Evolutionary conservation across 2,329 filamentous ascomycete species (phyloP).

Genomic region (Venturiaceae sp.): DNA sequence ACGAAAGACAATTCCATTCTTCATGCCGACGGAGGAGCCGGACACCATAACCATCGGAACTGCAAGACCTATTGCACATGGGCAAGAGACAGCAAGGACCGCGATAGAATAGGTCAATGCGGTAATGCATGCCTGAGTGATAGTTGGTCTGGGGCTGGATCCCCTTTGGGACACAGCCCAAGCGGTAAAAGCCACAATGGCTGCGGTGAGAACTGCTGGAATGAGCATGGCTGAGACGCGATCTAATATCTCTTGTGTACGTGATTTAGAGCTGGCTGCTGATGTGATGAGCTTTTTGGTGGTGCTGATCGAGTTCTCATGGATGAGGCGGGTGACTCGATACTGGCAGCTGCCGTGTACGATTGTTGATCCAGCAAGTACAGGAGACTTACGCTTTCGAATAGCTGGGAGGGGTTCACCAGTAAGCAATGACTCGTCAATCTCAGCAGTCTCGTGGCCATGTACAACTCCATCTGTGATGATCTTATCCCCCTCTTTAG

Average conservation of each 20-base stretch:
- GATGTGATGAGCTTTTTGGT: no score
- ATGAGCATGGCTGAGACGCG: conserved; percentile 59
- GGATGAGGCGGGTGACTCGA: no score
- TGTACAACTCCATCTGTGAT: no score
- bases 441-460: no score
- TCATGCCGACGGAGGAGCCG: conserved; percentile 55
- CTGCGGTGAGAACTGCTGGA: conserved; percentile 51
- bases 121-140: conserved; percentile 39
- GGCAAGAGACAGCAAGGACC: conserved; percentile 66
- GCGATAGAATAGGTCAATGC: conserved; percentile 65
- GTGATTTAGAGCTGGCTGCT: no score
- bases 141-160: conserved; percentile 19
- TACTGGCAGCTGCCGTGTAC: no score
- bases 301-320: no score
- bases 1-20: conserved; percentile 59
- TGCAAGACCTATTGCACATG: conserved; percentile 65
- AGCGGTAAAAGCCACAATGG: conserved; percentile 48
- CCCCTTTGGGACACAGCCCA: conserved; percentile 52
- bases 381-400: no score
- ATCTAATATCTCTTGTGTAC: conserved; percentile 58
- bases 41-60: conserved; percentile 73
- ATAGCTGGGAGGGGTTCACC: no score
- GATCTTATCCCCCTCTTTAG: no score
- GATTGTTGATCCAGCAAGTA: no score
- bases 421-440: no score